Percentiles rank a stretch among this genome's conserved stretches.
Conservation (phyloP, 2,329 filamentous ascomycete species). For the Xylariaceae sp. region DNA sequence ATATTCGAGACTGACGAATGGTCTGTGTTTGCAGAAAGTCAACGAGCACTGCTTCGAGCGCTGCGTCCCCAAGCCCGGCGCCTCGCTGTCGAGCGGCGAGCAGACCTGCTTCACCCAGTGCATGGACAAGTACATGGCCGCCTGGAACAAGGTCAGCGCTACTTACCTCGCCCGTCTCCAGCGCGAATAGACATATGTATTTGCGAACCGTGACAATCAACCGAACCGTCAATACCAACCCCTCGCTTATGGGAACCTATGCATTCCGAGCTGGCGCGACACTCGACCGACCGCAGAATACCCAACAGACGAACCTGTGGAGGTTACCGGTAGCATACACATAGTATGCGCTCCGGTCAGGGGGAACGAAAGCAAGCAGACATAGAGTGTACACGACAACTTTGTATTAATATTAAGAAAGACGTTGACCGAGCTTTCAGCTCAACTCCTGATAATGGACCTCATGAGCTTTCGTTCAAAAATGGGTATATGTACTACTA, state of each 20-base stretch:
- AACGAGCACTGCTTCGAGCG: slow-evolving; percentile 77
- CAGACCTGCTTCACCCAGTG: slow-evolving; percentile 66
- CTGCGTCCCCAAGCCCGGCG: slow-evolving; percentile 66
- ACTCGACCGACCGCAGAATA: neutral
- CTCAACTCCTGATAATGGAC: neutral
- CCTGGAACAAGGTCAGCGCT: slow-evolving; percentile 70
- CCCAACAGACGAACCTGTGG: neutral
- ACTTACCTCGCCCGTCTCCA: slow-evolving; percentile 62
- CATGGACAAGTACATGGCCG: slow-evolving; percentile 79
- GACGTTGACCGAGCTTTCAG: slow-evolving; percentile 1
- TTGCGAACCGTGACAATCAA: neutral
- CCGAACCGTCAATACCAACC: neutral
- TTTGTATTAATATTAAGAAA: slow-evolving; percentile 10
- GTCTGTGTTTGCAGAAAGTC: slow-evolving; percentile 55
- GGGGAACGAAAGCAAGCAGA: neutral
- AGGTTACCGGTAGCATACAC: neutral
- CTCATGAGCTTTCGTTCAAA: neutral
- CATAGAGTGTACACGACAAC: slow-evolving; percentile 27
- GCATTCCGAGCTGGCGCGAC: neutral
- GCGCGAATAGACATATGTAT: slow-evolving; percentile 39
- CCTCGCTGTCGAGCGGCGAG: slow-evolving; percentile 62
- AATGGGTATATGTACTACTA: slow-evolving; percentile 19
- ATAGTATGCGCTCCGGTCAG: neutral
- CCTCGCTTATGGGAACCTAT: neutral
- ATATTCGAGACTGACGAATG: slow-evolving; percentile 1